A percentile compares a stretch with the other conserved stretches of the same genome.
phyloP scores from a whole-genome alignment of 768 basidiomycete genomes.

The Suillus lakei region DNA sequence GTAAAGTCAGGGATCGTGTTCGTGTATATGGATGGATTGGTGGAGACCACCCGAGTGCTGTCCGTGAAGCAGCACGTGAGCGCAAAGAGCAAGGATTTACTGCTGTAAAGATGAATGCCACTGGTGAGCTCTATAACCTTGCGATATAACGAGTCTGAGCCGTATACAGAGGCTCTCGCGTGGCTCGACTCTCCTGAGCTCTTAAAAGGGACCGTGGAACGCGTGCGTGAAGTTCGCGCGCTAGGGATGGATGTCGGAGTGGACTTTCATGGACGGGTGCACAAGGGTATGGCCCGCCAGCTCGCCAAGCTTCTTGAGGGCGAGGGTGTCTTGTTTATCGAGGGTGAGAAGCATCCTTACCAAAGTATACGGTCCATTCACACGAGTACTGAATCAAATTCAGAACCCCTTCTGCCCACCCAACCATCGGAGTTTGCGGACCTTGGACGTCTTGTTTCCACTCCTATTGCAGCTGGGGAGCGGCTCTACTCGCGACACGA shows the following conservation, averaged over 20 bases:
- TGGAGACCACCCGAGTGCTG: slow-evolving; percentile 51
- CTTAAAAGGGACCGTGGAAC: slow-evolving; percentile 54
- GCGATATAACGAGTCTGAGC: slow-evolving; percentile 13
- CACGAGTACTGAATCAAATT: slow-evolving; percentile 1
- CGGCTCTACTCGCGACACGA: slow-evolving; percentile 66
- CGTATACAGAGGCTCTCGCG: slow-evolving; percentile 35
- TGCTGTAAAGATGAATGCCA: slow-evolving; percentile 76
- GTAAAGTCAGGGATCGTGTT: slow-evolving; percentile 64
- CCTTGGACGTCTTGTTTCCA: slow-evolving; percentile 55
- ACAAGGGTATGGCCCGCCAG: slow-evolving; percentile 73
- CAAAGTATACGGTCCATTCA: background rate
- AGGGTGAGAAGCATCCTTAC: slow-evolving; percentile 41
- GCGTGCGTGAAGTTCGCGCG: slow-evolving; percentile 54
- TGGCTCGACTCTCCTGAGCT: slow-evolving; percentile 67
- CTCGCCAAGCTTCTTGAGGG: slow-evolving; percentile 65
- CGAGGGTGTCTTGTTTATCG: slow-evolving; percentile 65
- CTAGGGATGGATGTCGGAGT: slow-evolving; percentile 67
- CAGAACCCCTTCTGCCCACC: slow-evolving; percentile 62
- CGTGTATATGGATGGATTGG: slow-evolving; percentile 66
- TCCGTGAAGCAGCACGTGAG: slow-evolving; percentile 52
- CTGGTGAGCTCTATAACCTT: slow-evolving; percentile 38
- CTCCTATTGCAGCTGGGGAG: slow-evolving; percentile 69
- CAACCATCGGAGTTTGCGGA: slow-evolving; percentile 67
- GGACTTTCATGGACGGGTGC: slow-evolving; percentile 73
- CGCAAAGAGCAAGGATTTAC: slow-evolving; percentile 69